phyloP scores from a whole-genome alignment of 495 filamentous ascomycete genomes.

The Thermochaetoides thermophila region DNA sequence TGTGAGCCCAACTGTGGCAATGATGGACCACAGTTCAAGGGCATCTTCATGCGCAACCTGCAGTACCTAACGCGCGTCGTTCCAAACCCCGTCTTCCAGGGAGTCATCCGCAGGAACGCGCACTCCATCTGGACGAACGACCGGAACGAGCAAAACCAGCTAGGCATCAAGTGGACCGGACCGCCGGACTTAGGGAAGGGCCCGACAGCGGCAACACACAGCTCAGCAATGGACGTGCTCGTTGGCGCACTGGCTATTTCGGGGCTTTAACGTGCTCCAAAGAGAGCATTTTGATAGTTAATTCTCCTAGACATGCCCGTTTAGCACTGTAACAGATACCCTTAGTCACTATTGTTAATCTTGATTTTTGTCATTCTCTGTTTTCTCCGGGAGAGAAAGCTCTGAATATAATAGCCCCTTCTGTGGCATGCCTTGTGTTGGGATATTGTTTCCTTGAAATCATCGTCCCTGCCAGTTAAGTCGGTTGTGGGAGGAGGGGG shows the following conservation, averaged over 20 bases:
- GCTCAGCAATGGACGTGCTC: slow-evolving; percentile 52
- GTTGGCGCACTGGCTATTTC: slow-evolving; percentile 44
- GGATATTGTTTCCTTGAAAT: no score
- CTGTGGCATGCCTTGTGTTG: no score
- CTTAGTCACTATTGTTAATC: no score
- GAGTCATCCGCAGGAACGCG: slow-evolving; percentile 46
- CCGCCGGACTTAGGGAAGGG: slow-evolving; percentile 35
- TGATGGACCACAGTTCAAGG: slow-evolving; percentile 62
- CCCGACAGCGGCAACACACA: slow-evolving; percentile 38
- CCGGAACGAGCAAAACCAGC: slow-evolving; percentile 33
- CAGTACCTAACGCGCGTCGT: slow-evolving; percentile 38
- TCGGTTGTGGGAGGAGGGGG: no score
- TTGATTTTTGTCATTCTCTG: no score
- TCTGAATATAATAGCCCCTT: no score
- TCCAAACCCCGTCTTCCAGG: slow-evolving; percentile 34
- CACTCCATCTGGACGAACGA: slow-evolving; percentile 53
- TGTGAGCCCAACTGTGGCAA: slow-evolving; percentile 50
- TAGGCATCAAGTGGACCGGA: slow-evolving; percentile 46
- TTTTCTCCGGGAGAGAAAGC: no score
- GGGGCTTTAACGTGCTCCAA: no score
- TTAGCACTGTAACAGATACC: background rate
- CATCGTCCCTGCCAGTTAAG: no score
- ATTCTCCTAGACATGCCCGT: no score
- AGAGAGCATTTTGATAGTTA: no score
- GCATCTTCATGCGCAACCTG: slow-evolving; percentile 61